Base-by-base conservation (phyloP, 805 yeast species). In the Candida schatavii region DNA sequence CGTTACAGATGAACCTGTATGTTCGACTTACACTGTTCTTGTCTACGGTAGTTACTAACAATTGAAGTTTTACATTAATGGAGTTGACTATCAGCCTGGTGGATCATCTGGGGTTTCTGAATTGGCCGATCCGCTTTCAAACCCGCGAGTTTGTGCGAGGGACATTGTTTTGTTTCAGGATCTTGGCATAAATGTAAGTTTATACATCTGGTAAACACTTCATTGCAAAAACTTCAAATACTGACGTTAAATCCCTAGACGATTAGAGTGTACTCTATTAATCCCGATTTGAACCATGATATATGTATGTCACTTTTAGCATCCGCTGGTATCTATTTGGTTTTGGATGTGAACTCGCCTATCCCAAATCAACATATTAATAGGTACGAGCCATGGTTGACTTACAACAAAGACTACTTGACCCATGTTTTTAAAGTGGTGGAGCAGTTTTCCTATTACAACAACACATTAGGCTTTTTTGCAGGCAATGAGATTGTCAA, bases 61-160 rank as follows among this genome's bases (percentile, higher is more conserved):
- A 42, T 35, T 42, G 11, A 39, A 81, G 80, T 90, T 91, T 56
- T 82, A 74, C 52, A 74, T 90, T 28, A 83, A 78, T 61, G 98
- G 98, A 15, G 85, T 91, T 1, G 98, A 91, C 61, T 90, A 90
- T 57, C 97, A 91, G 56, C 97, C 97, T 0, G 97, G 97, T 7
- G 98, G 97, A 0, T 83, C 96, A 0, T 82, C 96, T 0, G 90
- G 82, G 0, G 81, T 81, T 19, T 68, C 68, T n/a, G 62, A 54
- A 3, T 46, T 54, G 5, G 57, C 51, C 7, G 98, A 91, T 57
- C 96, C 97, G 0, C 69, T 91, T 33, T 83, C 96, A 2, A 83
- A 88, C 53, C 74, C 81, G 3, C 64, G 74, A 10, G 55, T 62
- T 15, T 91, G 98, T 67, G 84, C 90, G 3, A 76, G 97, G 50